These are phyloP conservation scores for Didymella lethalis DNA, from an alignment of 2,329 filamentous ascomycete genomes.

Conservation along the genomic window DNA sequence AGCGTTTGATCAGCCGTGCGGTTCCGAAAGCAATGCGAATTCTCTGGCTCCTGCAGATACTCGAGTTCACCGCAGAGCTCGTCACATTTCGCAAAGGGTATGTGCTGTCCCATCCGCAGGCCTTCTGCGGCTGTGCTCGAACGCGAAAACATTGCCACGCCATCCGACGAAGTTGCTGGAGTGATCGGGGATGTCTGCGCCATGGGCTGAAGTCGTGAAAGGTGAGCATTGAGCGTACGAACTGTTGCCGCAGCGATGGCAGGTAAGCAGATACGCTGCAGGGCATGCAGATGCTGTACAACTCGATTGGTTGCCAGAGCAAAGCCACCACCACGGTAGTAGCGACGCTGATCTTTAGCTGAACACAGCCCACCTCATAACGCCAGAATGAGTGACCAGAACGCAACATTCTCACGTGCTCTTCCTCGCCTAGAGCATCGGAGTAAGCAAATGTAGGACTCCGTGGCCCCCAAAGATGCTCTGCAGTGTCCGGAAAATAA, in stretches of 20 bases:
- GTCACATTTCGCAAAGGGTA: constrained; percentile 21
- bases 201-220: constrained; percentile 16
- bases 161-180: constrained; percentile 20
- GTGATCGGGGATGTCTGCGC: constrained; percentile 18
- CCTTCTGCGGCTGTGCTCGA: constrained; percentile 18
- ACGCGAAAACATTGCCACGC: constrained; percentile 18
- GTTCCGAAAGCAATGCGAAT: constrained; percentile 20
- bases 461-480: background rate
- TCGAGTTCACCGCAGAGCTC: constrained; percentile 28
- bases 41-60: constrained; percentile 19
- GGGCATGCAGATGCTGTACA: constrained; percentile 20
- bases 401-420: background rate
- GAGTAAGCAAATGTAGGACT: background rate
- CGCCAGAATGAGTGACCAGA: background rate
- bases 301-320: constrained; percentile 9
- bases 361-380: constrained; percentile 1
- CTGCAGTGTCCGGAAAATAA: background rate
- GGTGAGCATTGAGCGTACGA: constrained; percentile 12
- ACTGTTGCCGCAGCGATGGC: constrained; percentile 18
- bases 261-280: constrained; percentile 11
- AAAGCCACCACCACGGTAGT: constrained; percentile 5
- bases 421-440: background rate
- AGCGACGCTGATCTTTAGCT: constrained; percentile 1
- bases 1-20: background rate
- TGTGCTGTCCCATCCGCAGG: constrained; percentile 3